A percentile compares a stretch with the other conserved stretches of the same genome.
Evolutionary conservation across 768 basidiomycete species (phyloP).

Genomic region (Gymnopilus dilepis): DNA sequence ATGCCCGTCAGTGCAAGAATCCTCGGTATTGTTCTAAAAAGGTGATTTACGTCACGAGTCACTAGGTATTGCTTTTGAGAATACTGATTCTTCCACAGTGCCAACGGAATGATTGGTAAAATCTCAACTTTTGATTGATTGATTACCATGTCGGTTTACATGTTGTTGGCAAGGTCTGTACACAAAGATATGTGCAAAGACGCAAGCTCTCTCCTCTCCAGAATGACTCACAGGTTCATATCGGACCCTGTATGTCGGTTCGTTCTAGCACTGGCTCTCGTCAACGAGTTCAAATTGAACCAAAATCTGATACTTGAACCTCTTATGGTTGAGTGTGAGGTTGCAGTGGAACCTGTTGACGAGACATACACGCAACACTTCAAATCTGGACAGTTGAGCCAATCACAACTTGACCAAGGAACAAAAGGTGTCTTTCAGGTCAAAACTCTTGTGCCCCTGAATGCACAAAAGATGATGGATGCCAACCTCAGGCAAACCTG

Average conservation of each 20-base stretch:
- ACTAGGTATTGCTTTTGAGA: neutral
- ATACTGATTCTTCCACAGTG: neutral
- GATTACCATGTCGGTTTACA: no score
- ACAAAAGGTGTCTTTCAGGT: conserved; percentile 15
- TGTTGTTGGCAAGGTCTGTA: neutral
- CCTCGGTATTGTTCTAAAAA: neutral
- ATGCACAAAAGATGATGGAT: neutral
- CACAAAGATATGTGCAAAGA: neutral
- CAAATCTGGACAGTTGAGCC: neutral
- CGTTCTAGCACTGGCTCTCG: neutral
- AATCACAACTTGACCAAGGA: conserved; percentile 1
- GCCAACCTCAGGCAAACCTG: neutral
- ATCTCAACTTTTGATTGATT: no score
- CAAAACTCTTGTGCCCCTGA: neutral
- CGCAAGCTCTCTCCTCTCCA: neutral
- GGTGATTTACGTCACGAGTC: neutral
- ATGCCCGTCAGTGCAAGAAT: neutral
- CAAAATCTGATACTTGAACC: neutral
- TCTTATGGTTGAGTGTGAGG: conserved; percentile 2
- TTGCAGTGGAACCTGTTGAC: conserved; percentile 1
- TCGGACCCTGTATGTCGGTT: neutral
- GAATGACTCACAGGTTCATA: neutral
- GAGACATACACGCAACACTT: neutral
- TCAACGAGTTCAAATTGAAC: neutral
- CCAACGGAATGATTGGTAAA: neutral